Evolutionary conservation across 441 rosid species (phyloP), one percentile per base, ranked within the genome.

Genomic region (Cnidoscolus chayamansa): DNA sequence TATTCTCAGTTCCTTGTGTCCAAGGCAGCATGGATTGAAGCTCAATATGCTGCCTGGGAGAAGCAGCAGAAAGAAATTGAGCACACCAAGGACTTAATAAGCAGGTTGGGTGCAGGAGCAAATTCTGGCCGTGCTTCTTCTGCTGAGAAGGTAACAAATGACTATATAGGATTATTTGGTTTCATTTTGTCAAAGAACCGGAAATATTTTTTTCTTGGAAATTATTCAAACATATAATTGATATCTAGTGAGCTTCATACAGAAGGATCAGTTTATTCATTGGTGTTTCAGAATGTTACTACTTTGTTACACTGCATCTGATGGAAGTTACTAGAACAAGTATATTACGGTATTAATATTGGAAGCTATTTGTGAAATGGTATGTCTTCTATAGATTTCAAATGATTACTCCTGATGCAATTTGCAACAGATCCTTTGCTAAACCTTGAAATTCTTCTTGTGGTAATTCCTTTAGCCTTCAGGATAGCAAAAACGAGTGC

Each of bases 71-170:
- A 87, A 82, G 95, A 94, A 75, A 90, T 92, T 17, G 98, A 90
- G 58, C 88, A 90, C 10, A 85, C 94, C 15, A 92, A 80, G 78
- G 97, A 81, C 76, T 78, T 94, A 54, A 90, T 94, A 35, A 85
- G 66, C 63, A 84, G 94, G 82, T 81, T 91, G 72, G 88, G 97
- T 62, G 91, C 92, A 0, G 98, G 97, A 71, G 97, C 87, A 16
- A 89, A 85, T 73, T 89, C 97, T 61, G 97, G 97, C 2, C 98
- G 98, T 74, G 97, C 97, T 80, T 92, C 97, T 74, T 82, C 97
- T 67, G 98, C 98, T 54, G 98, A 87, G 82, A 94, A 91, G 97
- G 98, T 91, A 40, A 76, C 17, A 68, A 63, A 20, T 32, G 7
- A 51, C 47, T 74, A 62, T n/a, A 45, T 51, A 17, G 25, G 4